Evolutionary conservation across 257 asterid genomes (phyloP).

Genomic region (Euphrasia confusa): DNA sequence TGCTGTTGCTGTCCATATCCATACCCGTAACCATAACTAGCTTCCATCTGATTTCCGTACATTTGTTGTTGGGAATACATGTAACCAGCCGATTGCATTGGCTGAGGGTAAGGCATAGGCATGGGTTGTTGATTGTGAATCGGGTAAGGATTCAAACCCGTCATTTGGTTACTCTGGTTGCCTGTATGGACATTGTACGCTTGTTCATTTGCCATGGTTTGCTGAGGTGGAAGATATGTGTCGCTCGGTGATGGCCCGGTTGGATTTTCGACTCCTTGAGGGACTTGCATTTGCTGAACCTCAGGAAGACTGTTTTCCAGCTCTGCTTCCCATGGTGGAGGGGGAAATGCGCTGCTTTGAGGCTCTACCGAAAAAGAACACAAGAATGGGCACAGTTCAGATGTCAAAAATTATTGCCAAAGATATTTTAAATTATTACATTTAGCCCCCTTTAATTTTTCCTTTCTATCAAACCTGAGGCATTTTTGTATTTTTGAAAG

Average conservation of each 20-base stretch:
- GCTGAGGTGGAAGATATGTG: conserved; percentile 36
- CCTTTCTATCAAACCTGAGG: no score
- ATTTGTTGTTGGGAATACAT: conserved; percentile 55
- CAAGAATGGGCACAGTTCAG: conserved; percentile 6
- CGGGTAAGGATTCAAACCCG: conserved; percentile 41
- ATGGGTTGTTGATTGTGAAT: conserved; percentile 21
- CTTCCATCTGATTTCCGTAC: conserved; percentile 54
- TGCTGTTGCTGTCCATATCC: conserved; percentile 58
- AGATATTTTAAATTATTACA: not conserved
- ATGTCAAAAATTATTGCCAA: not conserved
- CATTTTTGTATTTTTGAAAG: not conserved
- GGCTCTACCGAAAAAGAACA: conserved; percentile 30
- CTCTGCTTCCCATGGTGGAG: conserved; percentile 84
- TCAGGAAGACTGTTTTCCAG: conserved; percentile 36
- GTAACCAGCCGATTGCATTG: conserved; percentile 42
- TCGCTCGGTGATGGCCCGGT: conserved; percentile 42
- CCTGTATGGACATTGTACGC: conserved; percentile 25
- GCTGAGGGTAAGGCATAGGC: conserved; percentile 62
- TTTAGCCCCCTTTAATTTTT: no score
- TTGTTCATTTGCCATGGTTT: conserved; percentile 34
- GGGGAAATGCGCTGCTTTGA: conserved; percentile 51
- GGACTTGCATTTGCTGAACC: conserved; percentile 44
- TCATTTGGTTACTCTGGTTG: conserved; percentile 29
- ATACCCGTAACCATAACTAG: conserved; percentile 40
- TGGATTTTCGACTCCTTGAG: conserved; percentile 31